Percentiles rank a stretch among this genome's conserved stretches.
These are phyloP conservation scores for Arthrobotrys pseudoclavata DNA, from an alignment of 2,329 filamentous ascomycete species.

Conservation along the genomic window DNA sequence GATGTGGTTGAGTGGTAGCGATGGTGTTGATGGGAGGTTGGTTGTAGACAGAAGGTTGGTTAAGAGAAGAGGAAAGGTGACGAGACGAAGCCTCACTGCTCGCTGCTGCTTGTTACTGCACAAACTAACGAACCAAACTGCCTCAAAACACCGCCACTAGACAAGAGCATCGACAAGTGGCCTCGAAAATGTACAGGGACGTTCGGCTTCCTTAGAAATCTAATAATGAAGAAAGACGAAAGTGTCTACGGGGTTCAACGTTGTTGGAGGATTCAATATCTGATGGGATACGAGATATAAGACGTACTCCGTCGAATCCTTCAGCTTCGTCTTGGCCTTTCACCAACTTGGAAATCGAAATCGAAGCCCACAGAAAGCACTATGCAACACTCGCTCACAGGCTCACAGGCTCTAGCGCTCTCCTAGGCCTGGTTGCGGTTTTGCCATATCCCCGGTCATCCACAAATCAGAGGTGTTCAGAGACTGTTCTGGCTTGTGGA, in stretches of 20 bases:
- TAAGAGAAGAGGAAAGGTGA: slow-evolving; percentile 39
- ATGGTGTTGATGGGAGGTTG: slow-evolving; percentile 54
- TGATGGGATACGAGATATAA: background rate
- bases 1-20: slow-evolving; percentile 56
- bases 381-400: background rate
- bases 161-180: background rate
- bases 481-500: slow-evolving; percentile 24
- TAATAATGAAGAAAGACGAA: background rate
- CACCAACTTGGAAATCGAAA: slow-evolving; percentile 19
- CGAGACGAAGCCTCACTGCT: slow-evolving; percentile 21
- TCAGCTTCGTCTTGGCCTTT: slow-evolving; percentile 6
- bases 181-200: slow-evolving; percentile 4
- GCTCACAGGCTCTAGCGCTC: slow-evolving; percentile 8
- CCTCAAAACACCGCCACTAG: slow-evolving; percentile 7
- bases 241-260: background rate
- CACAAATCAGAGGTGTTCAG: slow-evolving; percentile 37
- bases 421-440: slow-evolving; percentile 47
- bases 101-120: background rate
- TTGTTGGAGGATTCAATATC: slow-evolving; percentile 3
- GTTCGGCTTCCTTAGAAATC: slow-evolving; percentile 7
- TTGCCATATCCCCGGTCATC: slow-evolving; percentile 50
- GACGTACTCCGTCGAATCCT: slow-evolving; percentile 38
- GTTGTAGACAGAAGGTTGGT: slow-evolving; percentile 54
- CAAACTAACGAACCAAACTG: slow-evolving; percentile 20
- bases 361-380: slow-evolving; percentile 31